These are phyloP conservation scores for Trichoderma breve DNA, from an alignment of 2,329 filamentous ascomycete species.

Conservation along the genomic window DNA sequence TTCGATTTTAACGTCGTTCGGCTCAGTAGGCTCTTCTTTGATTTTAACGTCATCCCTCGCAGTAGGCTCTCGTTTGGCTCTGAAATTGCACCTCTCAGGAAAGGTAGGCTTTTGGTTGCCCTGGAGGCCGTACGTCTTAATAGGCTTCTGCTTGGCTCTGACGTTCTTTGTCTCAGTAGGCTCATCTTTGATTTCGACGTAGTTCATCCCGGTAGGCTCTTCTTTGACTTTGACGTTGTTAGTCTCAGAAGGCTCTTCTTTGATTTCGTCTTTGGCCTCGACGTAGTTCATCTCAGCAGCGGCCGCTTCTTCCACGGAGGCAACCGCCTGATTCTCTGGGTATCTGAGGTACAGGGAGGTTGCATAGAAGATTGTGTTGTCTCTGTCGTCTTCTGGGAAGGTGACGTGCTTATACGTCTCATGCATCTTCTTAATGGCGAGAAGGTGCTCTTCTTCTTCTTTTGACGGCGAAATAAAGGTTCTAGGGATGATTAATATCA, in stretches of 20 bases:
- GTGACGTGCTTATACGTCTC: constrained; percentile 17
- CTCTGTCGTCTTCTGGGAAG: constrained; percentile 23
- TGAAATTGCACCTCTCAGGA: too few relatives aligned
- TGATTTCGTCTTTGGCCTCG: too few relatives aligned
- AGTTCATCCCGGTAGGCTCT: too few relatives aligned
- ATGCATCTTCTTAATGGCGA: constrained; percentile 21
- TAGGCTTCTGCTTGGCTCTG: background rate
- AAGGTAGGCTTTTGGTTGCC: too few relatives aligned
- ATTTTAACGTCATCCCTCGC: too few relatives aligned
- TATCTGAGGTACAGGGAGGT: constrained; percentile 23
- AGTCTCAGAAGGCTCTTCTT: too few relatives aligned
- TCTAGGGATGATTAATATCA: background rate
- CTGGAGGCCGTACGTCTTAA: background rate
- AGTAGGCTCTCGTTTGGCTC: too few relatives aligned
- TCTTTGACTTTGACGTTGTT: too few relatives aligned
- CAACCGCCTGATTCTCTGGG: background rate
- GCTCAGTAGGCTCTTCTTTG: too few relatives aligned
- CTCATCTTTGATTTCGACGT: background rate
- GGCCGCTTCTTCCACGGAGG: background rate
- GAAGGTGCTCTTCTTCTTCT: background rate
- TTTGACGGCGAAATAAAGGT: background rate
- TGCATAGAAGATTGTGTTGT: constrained; percentile 22
- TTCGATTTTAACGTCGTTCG: too few relatives aligned
- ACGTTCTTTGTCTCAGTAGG: background rate
- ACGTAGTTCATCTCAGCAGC: too few relatives aligned